Evolutionary conservation across 139 green algal genomes (phyloP).

Genomic region (Coccomyxa sp.): DNA sequence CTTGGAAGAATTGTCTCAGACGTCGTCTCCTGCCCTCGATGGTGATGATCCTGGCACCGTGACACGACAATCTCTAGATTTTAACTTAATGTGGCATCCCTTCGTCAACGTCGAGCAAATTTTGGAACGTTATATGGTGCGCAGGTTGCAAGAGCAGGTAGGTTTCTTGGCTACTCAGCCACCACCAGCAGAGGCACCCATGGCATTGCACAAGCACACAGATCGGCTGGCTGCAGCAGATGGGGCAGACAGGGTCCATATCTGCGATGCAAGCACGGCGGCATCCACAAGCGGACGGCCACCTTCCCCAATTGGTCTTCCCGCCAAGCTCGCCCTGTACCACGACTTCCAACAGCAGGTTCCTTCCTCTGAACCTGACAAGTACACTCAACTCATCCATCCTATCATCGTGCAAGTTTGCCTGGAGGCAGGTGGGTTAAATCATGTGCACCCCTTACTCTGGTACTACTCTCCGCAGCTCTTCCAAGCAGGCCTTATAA

Average conservation of each 20-base stretch:
- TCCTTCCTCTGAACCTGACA: not conserved
- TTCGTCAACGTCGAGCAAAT: no score
- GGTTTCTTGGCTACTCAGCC: not conserved
- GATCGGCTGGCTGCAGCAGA: not conserved
- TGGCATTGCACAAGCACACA: not conserved
- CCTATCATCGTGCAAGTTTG: not conserved
- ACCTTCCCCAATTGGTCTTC: not conserved
- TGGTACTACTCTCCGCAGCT: not conserved
- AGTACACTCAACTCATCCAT: not conserved
- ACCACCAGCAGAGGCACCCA: not conserved
- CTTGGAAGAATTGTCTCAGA: no score
- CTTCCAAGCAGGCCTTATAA: not conserved
- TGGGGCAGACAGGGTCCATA: not conserved
- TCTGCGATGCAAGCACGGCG: not conserved
- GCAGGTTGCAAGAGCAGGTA: not conserved
- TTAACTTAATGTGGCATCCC: no score
- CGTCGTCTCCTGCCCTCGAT: no score
- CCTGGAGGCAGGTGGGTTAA: not conserved
- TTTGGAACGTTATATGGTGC: not conserved
- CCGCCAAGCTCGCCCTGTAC: not conserved
- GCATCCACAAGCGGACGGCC: not conserved
- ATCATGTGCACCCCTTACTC: not conserved
- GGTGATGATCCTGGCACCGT: no score
- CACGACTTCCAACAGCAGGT: constrained; percentile 1
- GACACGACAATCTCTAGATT: no score